These are phyloP conservation scores for Hypoxylon intermedium DNA, from an alignment of 495 filamentous ascomycete species.

Conservation along the genomic window DNA sequence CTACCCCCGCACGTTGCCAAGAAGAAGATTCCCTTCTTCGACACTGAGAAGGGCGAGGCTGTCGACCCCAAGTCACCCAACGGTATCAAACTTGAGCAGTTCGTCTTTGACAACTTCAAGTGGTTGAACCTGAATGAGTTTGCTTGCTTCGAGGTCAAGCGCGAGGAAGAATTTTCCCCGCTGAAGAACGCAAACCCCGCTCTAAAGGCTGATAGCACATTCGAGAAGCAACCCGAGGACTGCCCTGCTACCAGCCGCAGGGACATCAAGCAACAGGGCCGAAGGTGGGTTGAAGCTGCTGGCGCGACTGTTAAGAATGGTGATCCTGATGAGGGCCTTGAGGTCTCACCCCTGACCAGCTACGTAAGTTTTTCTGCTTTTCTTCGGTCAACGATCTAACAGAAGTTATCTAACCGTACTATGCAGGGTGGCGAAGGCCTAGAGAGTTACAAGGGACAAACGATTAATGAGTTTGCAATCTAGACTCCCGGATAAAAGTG, in stretches of 20 bases:
- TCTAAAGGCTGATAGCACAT: slow-evolving; percentile 48
- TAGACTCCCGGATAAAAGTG: slow-evolving; percentile 2
- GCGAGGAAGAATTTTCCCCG: slow-evolving; percentile 98
- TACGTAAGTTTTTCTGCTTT: slow-evolving; percentile 72
- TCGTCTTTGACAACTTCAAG: slow-evolving; percentile 98
- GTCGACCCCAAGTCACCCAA: slow-evolving; percentile 94
- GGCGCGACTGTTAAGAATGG: slow-evolving; percentile 81
- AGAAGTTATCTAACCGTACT: slow-evolving; percentile 43
- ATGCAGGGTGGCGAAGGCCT: slow-evolving; percentile 88
- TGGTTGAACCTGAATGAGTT: slow-evolving; percentile 86
- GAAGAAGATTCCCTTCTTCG: slow-evolving; percentile 96
- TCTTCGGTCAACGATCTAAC: no score
- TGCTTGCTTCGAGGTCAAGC: slow-evolving; percentile 91
- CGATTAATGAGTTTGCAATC: slow-evolving; percentile 69
- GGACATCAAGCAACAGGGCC: slow-evolving; percentile 89
- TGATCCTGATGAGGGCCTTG: slow-evolving; percentile 72
- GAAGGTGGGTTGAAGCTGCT: slow-evolving; percentile 79
- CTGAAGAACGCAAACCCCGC: slow-evolving; percentile 95
- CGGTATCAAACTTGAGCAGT: slow-evolving; percentile 98
- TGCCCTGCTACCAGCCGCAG: slow-evolving; percentile 88
- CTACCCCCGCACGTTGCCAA: slow-evolving; percentile 94
- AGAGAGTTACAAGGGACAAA: slow-evolving; percentile 73
- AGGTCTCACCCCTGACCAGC: slow-evolving; percentile 92
- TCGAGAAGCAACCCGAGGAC: slow-evolving; percentile 65
- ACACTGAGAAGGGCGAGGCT: slow-evolving; percentile 74